Evolutionary conservation across 345 rosid genomes (phyloP), one percentile per base, ranked within the genome.

Genomic region (Isatis tinctoria): DNA sequence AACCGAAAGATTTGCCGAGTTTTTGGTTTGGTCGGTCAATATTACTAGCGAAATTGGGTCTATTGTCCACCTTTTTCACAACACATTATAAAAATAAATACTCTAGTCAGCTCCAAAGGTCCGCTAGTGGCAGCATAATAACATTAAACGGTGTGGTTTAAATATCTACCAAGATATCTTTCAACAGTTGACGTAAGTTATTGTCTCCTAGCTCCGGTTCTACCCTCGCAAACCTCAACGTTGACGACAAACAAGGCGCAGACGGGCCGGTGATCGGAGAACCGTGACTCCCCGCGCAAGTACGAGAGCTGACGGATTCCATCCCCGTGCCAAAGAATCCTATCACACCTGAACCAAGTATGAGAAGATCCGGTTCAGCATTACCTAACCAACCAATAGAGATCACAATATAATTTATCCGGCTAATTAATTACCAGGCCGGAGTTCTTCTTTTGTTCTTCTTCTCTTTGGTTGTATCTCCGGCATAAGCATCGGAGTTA

Each of bases 231-330:
- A 61, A 82, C 81, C 40, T 78, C 83, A n/a, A 83, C 88, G 64
- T 83, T 84, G 24, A 92, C 84, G n/a, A 73, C 18, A 76, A 95
- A 92, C 36, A 78, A 76, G 2, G 90, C 72, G 36, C 87, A 86
- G 2, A 95, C 99, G 1, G 97, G 97, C 5, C 99, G 82, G 75
- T 95, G 99, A 73, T 95, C 97, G 3, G 99, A 95, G 65, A 95
- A 90, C 45, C 81, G 81, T 1, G 87, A 88, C 65, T 95, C 99
- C 35, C 79, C 78, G 0, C 97, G 88, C 2, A 73, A 37, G 44
- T 95, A 95, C 9, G 83, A 80, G 24, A 81, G 70, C 72, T 88
- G 93, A 6, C 37, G 67, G 30, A 95, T 88, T 48, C 96, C 97
- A 49, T 77, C 74, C 45, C 99, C 99, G 16, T 67, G 84, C 94